Conservation (phyloP, 2,329 filamentous ascomycete genomes). For the Fusarium sp. region DNA sequence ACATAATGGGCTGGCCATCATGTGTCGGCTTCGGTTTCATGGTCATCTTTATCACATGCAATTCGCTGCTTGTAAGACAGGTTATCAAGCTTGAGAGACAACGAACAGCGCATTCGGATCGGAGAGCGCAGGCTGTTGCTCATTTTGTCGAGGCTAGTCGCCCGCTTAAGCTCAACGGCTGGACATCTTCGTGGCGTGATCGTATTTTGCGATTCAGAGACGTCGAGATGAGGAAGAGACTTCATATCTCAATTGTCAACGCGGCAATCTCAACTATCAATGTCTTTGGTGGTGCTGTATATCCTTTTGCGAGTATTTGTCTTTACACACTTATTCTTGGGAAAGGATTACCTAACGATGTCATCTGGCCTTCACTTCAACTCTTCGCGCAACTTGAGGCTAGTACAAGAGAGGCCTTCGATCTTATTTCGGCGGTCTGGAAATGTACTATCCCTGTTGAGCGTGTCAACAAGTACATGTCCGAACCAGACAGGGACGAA, state of each 20-base stretch:
- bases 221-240: conserved; percentile 53
- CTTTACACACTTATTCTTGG: conserved; percentile 80
- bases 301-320: conserved; percentile 84
- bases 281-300: conserved; percentile 75
- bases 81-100: conserved; percentile 76
- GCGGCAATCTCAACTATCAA: conserved; percentile 75
- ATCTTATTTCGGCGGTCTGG: conserved; percentile 78
- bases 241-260: conserved; percentile 52
- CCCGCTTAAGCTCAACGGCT: conserved; percentile 63
- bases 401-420: conserved; percentile 79
- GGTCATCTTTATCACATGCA: conserved; percentile 74
- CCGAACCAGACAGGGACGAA: conserved; percentile 79
- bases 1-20: conserved; percentile 83
- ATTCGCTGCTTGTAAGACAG: conserved; percentile 73
- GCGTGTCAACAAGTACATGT: conserved; percentile 88
- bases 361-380: conserved; percentile 88
- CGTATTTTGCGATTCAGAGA: conserved; percentile 53
- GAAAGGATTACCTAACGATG: conserved; percentile 76
- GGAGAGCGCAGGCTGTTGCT: conserved; percentile 81
- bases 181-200: conserved; percentile 53
- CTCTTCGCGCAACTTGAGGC: conserved; percentile 81
- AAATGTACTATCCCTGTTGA: conserved; percentile 86
- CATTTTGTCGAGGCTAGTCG: conserved; percentile 90
- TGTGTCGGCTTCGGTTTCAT: conserved; percentile 79
- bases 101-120: conserved; percentile 79